These are phyloP conservation scores for Penicillium capsulatum DNA, from an alignment of 2,329 filamentous ascomycete genomes.

Conservation along the genomic window DNA sequence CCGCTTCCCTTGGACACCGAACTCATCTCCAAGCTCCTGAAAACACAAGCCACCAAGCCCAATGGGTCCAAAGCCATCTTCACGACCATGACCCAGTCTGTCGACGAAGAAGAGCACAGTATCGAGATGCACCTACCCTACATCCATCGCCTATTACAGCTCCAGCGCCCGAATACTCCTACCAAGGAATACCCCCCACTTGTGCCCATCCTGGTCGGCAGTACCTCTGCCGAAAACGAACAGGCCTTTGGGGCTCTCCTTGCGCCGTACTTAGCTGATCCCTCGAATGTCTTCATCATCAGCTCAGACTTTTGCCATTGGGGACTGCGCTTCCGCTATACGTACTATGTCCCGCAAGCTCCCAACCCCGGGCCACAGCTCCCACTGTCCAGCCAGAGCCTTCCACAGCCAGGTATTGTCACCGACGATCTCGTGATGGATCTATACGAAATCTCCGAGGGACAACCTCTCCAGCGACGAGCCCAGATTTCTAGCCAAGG, in stretches of 20 bases:
- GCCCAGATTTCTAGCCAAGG: conserved; percentile 32
- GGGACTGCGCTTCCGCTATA: conserved; percentile 80
- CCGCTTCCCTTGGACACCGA: conserved; percentile 45
- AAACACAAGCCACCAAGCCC: conserved; percentile 26
- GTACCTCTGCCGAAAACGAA: conserved; percentile 64
- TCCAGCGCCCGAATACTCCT: conserved; percentile 48
- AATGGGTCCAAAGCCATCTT: conserved; percentile 36
- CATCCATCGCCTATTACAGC: conserved; percentile 71
- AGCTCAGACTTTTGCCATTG: conserved; percentile 98
- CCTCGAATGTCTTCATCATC: conserved; percentile 73
- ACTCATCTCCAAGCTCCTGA: conserved; percentile 38
- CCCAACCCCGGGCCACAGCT: conserved; percentile 35
- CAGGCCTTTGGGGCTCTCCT: conserved; percentile 65
- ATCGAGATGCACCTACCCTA: conserved; percentile 96
- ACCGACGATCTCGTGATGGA: conserved; percentile 24
- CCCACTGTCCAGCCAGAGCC: conserved; percentile 40
- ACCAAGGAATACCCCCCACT: conserved; percentile 63
- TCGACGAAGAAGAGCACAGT: conserved; percentile 83
- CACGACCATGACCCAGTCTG: conserved; percentile 55
- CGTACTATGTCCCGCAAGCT: conserved; percentile 62
- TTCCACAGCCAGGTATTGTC: conserved; percentile 37
- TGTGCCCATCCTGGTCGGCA: conserved; percentile 81
- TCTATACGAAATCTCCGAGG: conserved; percentile 28
- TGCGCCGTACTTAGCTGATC: conserved; percentile 71
- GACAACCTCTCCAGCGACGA: conserved; percentile 27